Percentiles rank a stretch among this genome's conserved stretches.
Conservation (phyloP, 2,329 filamentous ascomycete species). For the Exophiala mesophila region DNA sequence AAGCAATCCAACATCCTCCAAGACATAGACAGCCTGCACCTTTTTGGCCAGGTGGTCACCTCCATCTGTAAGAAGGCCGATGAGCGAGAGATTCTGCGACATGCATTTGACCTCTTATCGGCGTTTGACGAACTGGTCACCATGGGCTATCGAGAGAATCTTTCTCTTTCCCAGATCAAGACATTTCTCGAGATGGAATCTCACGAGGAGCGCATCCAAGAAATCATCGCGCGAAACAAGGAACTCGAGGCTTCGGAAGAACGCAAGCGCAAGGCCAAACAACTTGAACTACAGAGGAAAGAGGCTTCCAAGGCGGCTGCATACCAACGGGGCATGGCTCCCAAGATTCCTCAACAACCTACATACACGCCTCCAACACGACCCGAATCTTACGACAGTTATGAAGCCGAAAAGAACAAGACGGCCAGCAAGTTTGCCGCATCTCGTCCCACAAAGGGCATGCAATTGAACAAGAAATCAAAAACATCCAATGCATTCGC, state of each 20-base stretch:
- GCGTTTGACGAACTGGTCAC: conserved; percentile 98
- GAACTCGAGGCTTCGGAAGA: conserved; percentile 97
- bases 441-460: conserved; percentile 80
- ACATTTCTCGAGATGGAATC: conserved; percentile 99
- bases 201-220: conserved; percentile 97
- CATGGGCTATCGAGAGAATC: conserved; percentile 89
- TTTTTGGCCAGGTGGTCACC: conserved; percentile 95
- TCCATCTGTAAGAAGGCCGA: conserved; percentile 95
- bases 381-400: conserved; percentile 77
- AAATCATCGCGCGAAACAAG: conserved; percentile 98
- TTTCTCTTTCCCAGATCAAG: conserved; percentile 96
- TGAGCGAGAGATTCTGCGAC: conserved; percentile 88
- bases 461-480: conserved; percentile 98
- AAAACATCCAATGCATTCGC: conserved; percentile 98
- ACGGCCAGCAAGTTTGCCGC: conserved; percentile 63
- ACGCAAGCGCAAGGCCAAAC: conserved; percentile 97
- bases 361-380: conserved; percentile 79
- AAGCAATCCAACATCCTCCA: conserved; percentile 98
- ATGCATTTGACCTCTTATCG: conserved; percentile 92
- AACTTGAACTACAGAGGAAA: conserved; percentile 97
- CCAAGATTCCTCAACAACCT: conserved; percentile 77
- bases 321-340: conserved; percentile 52
- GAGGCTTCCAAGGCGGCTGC: conserved; percentile 72
- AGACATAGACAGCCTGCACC: conserved; percentile 95
- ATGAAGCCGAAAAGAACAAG: conserved; percentile 98